Base-by-base conservation (phyloP, 2,329 filamentous ascomycete genomes). In the Fonsecaea monophora region DNA sequence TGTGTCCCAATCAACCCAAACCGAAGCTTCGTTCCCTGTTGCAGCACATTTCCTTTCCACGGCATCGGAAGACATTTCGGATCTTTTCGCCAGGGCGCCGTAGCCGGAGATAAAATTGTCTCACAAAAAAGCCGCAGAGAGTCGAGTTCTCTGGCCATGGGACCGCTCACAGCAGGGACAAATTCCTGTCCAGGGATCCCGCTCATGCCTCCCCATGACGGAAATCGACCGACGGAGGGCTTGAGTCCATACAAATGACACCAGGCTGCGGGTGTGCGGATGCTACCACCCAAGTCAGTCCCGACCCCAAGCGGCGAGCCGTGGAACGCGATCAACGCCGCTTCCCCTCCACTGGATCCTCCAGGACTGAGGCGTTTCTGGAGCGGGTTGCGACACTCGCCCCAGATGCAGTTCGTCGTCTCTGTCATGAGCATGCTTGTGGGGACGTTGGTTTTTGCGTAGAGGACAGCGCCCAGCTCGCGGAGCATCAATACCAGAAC, bases 301-400 rank as follows among this genome's bases (percentile, higher is more conserved):
- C 83, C 86, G 55, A 87, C 82, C 0, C 85, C 85, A 6, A 87
- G 75, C 70, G 80, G 79, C 13, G 81, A 84, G 6, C 85, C 85
- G 30, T 80, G 75, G 25, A 86, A 75, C 0, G 81, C 85, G 15
- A 86, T 62, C 3, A 87, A 73, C 0, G 86, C 84, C 1, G 85
- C 85, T 74, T 88, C 86, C 48, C 86, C 86, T 42, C 86, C 85
- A 3, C 82, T 84, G 3, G 81, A 83, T 1, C 85, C 86, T 4
- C 86, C 86, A 21, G 79, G 72, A 0, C 83, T 84, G n/a, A 87
- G 73, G 1, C 76, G 78, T 73, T 87, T 86, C n/a, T n/a, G n/a
- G 73, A 80, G 81, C 0, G 85, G 85, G 70, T 87, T 87, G n/a
- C n/a, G 8, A 82, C 18, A 13, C 12, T 53, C 18, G 12, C 9